These are phyloP conservation scores for Tricholoma sp. DNA, from an alignment of 768 basidiomycete genomes.

Conservation along the genomic window DNA sequence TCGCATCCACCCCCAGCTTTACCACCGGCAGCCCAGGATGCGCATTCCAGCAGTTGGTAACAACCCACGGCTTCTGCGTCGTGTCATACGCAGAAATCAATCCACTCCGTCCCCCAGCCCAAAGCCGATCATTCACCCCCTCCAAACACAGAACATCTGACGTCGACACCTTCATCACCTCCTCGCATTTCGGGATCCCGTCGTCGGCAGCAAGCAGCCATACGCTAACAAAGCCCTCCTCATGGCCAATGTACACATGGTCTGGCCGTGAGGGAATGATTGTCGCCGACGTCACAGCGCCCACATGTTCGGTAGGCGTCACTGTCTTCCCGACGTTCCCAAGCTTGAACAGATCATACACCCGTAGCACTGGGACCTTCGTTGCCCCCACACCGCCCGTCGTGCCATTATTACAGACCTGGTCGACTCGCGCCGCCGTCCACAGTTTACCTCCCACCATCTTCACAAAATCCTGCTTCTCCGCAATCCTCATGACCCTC, in stretches of 20 bases:
- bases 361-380: slow-evolving; percentile 67
- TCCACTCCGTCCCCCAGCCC: slow-evolving; percentile 86
- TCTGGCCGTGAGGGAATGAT: slow-evolving; percentile 64
- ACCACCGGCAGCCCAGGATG: slow-evolving; percentile 65
- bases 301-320: slow-evolving; percentile 65
- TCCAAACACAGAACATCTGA: slow-evolving; percentile 82
- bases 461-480: slow-evolving; percentile 78
- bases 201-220: slow-evolving; percentile 60
- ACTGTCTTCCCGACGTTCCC: slow-evolving; percentile 51
- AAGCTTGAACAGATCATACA: slow-evolving; percentile 72
- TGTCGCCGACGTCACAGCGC: slow-evolving; percentile 79
- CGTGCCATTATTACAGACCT: slow-evolving; percentile 31
- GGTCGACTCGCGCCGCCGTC: slow-evolving; percentile 64
- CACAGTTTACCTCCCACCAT: slow-evolving; percentile 76
- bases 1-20: slow-evolving; percentile 64
- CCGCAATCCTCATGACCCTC: slow-evolving; percentile 62
- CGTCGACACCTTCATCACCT: slow-evolving; percentile 73
- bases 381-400: slow-evolving; percentile 16
- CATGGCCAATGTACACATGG: slow-evolving; percentile 82
- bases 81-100: slow-evolving; percentile 80
- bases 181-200: slow-evolving; percentile 59
- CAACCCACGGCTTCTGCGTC: slow-evolving; percentile 68
- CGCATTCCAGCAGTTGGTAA: slow-evolving; percentile 86
- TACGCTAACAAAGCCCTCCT: slow-evolving; percentile 84
- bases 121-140: slow-evolving; percentile 79